Conservation (phyloP, 352 stramenopile species). For the Globisporangium okanoganense region DNA sequence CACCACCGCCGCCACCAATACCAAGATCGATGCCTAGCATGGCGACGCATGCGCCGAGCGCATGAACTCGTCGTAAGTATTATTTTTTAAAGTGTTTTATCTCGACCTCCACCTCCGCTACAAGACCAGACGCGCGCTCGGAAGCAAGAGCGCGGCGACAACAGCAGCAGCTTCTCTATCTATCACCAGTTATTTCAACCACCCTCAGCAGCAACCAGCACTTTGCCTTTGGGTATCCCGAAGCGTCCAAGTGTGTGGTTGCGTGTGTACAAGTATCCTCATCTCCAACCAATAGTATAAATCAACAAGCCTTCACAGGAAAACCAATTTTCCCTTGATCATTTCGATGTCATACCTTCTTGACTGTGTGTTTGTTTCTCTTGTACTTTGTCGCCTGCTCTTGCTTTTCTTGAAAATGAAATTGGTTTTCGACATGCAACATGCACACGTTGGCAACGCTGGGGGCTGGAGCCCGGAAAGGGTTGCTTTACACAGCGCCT, state of each 20-base stretch:
- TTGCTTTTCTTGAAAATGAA: neutral
- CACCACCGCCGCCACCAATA: slow-evolving; percentile 1
- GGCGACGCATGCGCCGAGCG: slow-evolving; percentile 2
- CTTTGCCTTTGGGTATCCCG: too few species aligned
- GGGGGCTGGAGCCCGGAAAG: neutral
- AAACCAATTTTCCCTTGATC: slow-evolving; percentile 5
- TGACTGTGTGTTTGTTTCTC: neutral
- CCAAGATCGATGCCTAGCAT: neutral
- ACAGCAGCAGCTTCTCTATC: neutral
- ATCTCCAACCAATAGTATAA: neutral
- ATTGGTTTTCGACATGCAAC: slow-evolving; percentile 1
- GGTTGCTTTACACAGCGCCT: slow-evolving; percentile 49
- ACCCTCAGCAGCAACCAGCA: neutral
- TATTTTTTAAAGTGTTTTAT: slow-evolving; percentile 8
- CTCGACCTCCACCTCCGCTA: neutral
- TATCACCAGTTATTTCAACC: neutral
- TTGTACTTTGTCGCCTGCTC: neutral
- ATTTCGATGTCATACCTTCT: neutral
- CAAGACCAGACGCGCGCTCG: neutral
- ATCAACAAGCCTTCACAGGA: neutral
- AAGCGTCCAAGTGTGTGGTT: neutral
- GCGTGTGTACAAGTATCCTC: slow-evolving; percentile 8
- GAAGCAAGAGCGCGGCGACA: slow-evolving; percentile 1
- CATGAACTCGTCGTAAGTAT: slow-evolving; percentile 1
- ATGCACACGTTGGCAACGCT: neutral